These are phyloP conservation scores for Solanum ahanhuiri DNA, from an alignment of 257 asterid genomes.

Conservation along the genomic window DNA sequence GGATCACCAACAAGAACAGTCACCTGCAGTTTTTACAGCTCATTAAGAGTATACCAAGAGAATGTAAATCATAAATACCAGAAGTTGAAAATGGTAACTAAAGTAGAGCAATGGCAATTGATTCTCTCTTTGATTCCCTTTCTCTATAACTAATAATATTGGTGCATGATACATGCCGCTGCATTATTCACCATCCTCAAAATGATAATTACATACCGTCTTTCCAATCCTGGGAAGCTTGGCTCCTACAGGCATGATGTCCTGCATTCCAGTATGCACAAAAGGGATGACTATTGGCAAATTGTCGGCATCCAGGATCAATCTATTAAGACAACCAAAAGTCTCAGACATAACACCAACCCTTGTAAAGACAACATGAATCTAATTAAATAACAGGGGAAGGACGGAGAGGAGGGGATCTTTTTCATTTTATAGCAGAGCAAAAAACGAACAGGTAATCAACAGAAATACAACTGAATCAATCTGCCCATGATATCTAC, in stretches of 20 bases:
- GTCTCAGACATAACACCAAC: not conserved
- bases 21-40: slow-evolving; percentile 40
- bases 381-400: not conserved
- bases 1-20: slow-evolving; percentile 91
- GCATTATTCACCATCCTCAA: not conserved
- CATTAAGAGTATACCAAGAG: not conserved
- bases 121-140: not conserved
- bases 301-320: slow-evolving; percentile 72
- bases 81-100: not conserved
- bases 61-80: not conserved
- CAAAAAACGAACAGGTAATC: not conserved
- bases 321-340: slow-evolving; percentile 26
- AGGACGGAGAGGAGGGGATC: not conserved
- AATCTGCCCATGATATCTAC: not conserved
- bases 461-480: not conserved
- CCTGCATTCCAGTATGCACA: slow-evolving; percentile 92
- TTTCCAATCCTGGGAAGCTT: slow-evolving; percentile 79
- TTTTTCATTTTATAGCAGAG: not conserved
- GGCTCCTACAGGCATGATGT: slow-evolving; percentile 88
- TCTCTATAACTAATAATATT: not conserved
- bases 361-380: not conserved
- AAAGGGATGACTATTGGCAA: slow-evolving; percentile 77
- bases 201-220: slow-evolving; percentile 30
- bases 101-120: not conserved
- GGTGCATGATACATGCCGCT: not conserved